Conservation (phyloP, 2,329 filamentous ascomycete species). For the Pseudopyricularia javanii region DNA sequence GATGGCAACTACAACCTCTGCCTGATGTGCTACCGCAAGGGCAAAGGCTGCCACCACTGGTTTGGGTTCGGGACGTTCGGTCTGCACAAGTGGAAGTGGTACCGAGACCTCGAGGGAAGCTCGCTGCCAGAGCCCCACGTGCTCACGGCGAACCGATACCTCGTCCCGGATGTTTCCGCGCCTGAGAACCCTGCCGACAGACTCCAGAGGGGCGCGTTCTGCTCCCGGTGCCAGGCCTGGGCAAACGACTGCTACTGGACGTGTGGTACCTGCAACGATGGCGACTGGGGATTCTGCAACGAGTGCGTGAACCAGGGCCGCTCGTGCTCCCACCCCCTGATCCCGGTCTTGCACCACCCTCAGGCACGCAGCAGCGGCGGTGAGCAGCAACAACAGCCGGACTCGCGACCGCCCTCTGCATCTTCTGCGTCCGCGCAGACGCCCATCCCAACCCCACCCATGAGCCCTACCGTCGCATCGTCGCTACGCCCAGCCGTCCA, state of each 20-base stretch:
- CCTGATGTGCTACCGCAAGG: slow-evolving; percentile 63
- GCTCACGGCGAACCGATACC: slow-evolving; percentile 44
- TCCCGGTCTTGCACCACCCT: slow-evolving; percentile 57
- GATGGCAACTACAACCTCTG: slow-evolving; percentile 69
- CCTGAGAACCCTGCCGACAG: slow-evolving; percentile 55
- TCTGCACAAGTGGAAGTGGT: not conserved
- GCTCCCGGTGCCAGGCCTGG: slow-evolving; percentile 59
- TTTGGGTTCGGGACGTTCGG: not conserved
- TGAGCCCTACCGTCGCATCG: not conserved
- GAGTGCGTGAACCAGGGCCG: slow-evolving; percentile 71
- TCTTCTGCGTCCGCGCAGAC: slow-evolving; percentile 39
- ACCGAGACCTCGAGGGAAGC: slow-evolving; percentile 12
- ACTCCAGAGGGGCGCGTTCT: slow-evolving; percentile 74
- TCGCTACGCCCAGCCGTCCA: not conserved
- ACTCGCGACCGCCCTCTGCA: not conserved
- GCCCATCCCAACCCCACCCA: slow-evolving; percentile 52
- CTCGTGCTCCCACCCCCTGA: slow-evolving; percentile 69
- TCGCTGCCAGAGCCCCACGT: slow-evolving; percentile 39
- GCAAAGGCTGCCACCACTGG: slow-evolving; percentile 74
- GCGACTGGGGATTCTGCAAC: slow-evolving; percentile 92
- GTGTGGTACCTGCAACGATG: slow-evolving; percentile 76
- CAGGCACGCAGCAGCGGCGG: slow-evolving; percentile 11
- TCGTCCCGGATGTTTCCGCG: slow-evolving; percentile 44
- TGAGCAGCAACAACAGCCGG: slow-evolving; percentile 25
- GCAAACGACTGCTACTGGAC: slow-evolving; percentile 84